These are phyloP conservation scores for Thyridium curvatum DNA, from an alignment of 2,329 filamentous ascomycete genomes.

Conservation along the genomic window DNA sequence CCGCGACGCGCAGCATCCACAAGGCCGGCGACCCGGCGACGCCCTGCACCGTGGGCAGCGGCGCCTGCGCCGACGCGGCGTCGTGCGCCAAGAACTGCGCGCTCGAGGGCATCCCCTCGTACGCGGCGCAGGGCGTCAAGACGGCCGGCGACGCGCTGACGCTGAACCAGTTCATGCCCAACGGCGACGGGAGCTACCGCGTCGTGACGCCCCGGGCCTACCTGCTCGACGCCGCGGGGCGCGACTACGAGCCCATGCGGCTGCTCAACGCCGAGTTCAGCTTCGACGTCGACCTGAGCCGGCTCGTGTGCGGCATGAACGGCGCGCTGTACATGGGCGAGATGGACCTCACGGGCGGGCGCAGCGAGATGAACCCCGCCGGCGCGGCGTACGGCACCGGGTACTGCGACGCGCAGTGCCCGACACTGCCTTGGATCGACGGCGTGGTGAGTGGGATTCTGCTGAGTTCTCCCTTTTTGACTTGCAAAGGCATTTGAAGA, in stretches of 20 bases:
- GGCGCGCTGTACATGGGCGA: constrained; percentile 55
- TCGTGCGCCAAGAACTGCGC: constrained; percentile 9
- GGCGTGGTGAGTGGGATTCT: constrained; percentile 30
- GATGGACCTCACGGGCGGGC: constrained; percentile 53
- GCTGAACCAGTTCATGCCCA: constrained; percentile 5
- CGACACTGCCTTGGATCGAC: constrained; percentile 41
- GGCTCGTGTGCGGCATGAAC: constrained; percentile 57
- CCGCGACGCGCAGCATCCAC: constrained; percentile 12
- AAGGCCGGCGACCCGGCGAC: constrained; percentile 1
- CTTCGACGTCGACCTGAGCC: constrained; percentile 57
- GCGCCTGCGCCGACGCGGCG: constrained; percentile 6
- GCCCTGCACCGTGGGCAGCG: constrained; percentile 3
- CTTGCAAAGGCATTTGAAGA: not conserved
- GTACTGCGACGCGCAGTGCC: constrained; percentile 58
- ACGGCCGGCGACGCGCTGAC: constrained; percentile 5
- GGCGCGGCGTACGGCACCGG: constrained; percentile 57
- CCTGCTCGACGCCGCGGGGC: constrained; percentile 43
- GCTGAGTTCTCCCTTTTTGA: not conserved
- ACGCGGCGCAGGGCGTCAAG: constrained; percentile 4
- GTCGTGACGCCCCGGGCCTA: constrained; percentile 40
- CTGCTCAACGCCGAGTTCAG: constrained; percentile 53
- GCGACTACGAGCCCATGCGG: constrained; percentile 50
- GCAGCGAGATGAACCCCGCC: constrained; percentile 45
- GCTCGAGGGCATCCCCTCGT: constrained; percentile 7
- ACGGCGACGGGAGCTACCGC: constrained; percentile 1